Conservation (phyloP, 1,139 yeast species). For the Candida mesenterica region DNA sequence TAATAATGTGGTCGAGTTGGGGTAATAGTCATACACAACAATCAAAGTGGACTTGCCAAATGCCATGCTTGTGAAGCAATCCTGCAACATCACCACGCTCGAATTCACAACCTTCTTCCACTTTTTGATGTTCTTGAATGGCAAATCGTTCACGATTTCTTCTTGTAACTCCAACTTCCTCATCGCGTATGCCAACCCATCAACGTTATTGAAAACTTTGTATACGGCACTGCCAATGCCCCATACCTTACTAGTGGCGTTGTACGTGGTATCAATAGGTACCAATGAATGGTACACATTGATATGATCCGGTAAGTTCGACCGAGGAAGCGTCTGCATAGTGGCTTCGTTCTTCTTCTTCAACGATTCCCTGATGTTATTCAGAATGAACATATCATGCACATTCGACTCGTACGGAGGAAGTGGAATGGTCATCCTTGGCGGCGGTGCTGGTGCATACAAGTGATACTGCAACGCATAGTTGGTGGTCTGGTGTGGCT, state of each 20-base stretch:
- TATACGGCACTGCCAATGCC: slow-evolving; percentile 64
- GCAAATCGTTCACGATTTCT: slow-evolving; percentile 52
- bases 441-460: slow-evolving; percentile 89
- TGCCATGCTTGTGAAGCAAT: slow-evolving; percentile 84
- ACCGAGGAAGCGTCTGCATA: slow-evolving; percentile 60
- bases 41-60: slow-evolving; percentile 62
- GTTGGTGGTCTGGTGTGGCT: slow-evolving; percentile 20
- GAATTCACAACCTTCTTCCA: slow-evolving; percentile 59
- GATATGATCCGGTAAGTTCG: slow-evolving; percentile 72
- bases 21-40: slow-evolving; percentile 59
- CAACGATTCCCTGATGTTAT: slow-evolving; percentile 67
- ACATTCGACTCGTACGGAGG: slow-evolving; percentile 70
- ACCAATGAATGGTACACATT: slow-evolving; percentile 82
- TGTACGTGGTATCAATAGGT: slow-evolving; percentile 69
- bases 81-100: slow-evolving; percentile 65
- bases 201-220: slow-evolving; percentile 75
- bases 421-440: slow-evolving; percentile 58
- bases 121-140: slow-evolving; percentile 36
- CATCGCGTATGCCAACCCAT: slow-evolving; percentile 76
- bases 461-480: slow-evolving; percentile 82
- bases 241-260: slow-evolving; percentile 53
- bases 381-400: slow-evolving; percentile 68
- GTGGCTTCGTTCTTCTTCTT: slow-evolving; percentile 80
- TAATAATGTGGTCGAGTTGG: slow-evolving; percentile 57
- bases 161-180: slow-evolving; percentile 60